Base-by-base conservation (phyloP, 2,329 filamentous ascomycete species). In the Pseudomassariella vexata region DNA sequence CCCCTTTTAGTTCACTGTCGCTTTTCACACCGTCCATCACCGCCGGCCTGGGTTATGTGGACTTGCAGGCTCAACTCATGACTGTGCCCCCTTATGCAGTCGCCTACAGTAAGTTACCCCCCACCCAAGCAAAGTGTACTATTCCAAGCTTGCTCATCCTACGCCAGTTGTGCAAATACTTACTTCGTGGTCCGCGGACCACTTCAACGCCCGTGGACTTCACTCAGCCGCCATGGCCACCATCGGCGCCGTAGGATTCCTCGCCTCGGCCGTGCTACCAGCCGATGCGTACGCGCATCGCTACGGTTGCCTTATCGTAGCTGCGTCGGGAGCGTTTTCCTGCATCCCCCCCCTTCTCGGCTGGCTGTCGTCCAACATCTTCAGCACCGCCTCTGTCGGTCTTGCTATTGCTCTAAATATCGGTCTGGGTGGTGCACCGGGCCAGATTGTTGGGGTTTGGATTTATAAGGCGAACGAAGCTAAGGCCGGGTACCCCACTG, bases 371-470 rank as follows among this genome's bases (percentile, higher is more conserved):
- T 75, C 71, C 23, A 85, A 85, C 46, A 60, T 83, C 22, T 71
- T 73, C 45, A 74, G 66, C 30, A 82, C 80, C 0, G 73, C 74
- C 0, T 68, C 78, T 0, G 73, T 74, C 0, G 79, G 79, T 0
- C 63, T 85, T 10, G 80, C 79, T 1, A 81, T 85, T 34, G 80
- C 79, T 2, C 55, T 85, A 34, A 84, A 84, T 38, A 72, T 84
- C 9, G 76, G 73, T 1, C 65, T 81, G 11, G 67, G 67, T 28
- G 79, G 78, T 0, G 79, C 78, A 0, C 68, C 79, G 0, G 80
- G 81, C 0, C 80, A 85, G 51, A 84, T 85, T 24, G 70, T 75
- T 0, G 81, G 79, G 0, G 77, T 83, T 2, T 85, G 78, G 78
- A 83, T 82, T 36, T 85, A 84, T 56, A 79, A 79, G 47, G 63